phyloP scores from a whole-genome alignment of 352 stramenopile genomes.

The Phytophthora melonis region DNA sequence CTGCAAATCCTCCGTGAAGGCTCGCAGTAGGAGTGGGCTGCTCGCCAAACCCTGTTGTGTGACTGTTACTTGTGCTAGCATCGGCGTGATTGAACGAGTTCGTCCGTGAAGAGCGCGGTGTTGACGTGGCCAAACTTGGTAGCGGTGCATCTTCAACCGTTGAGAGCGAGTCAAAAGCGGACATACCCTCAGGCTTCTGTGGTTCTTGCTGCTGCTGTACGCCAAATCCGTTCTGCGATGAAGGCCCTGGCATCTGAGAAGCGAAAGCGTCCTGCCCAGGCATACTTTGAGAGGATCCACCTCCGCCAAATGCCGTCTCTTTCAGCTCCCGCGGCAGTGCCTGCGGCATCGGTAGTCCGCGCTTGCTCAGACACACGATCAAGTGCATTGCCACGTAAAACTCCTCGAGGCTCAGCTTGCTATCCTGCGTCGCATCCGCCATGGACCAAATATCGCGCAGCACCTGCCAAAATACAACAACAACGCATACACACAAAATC shows the following conservation, averaged over 20 bases:
- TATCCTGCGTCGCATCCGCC: constrained; percentile 92
- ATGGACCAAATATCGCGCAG: constrained; percentile 94
- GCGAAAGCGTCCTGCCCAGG: constrained; percentile 15
- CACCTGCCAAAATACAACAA: constrained; percentile 35
- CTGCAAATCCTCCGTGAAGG: constrained; percentile 27
- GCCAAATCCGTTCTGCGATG: constrained; percentile 33
- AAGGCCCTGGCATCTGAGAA: constrained; percentile 23
- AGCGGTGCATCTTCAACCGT: constrained; percentile 41
- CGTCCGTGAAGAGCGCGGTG: constrained; percentile 30
- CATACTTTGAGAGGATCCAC: constrained; percentile 8
- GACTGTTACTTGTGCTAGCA: constrained; percentile 11
- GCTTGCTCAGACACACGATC: constrained; percentile 96
- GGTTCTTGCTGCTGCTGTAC: constrained; percentile 29
- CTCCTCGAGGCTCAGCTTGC: constrained; percentile 91
- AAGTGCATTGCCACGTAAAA: constrained; percentile 98
- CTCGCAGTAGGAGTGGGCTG: constrained; percentile 20
- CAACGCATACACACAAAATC: neutral
- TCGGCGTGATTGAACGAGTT: constrained; percentile 35
- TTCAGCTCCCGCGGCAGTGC: constrained; percentile 75
- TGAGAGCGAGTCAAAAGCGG: constrained; percentile 67
- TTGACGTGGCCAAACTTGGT: constrained; percentile 37
- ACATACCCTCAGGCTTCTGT: constrained; percentile 53
- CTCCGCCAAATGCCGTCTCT: constrained; percentile 67
- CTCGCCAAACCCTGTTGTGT: constrained; percentile 16
- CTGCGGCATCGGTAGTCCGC: constrained; percentile 76